Conservation (phyloP, 2,329 filamentous ascomycete species). For the Bipolaris oryzae region DNA sequence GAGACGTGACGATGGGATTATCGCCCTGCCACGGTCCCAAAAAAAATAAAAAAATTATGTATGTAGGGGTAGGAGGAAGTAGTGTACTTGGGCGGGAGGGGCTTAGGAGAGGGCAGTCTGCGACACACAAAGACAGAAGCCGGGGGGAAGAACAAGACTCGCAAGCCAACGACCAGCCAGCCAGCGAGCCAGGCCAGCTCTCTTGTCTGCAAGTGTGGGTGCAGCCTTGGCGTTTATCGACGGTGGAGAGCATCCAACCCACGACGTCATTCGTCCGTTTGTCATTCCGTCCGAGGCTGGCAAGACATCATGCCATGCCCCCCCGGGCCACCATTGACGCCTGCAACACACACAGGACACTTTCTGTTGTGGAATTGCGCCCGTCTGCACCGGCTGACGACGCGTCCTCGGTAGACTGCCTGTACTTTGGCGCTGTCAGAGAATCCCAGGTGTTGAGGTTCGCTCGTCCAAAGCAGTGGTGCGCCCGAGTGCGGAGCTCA, state of each 20-base stretch:
- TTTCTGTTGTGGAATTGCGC: background rate
- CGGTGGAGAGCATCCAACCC: constrained; percentile 11
- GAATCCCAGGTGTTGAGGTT: constrained; percentile 5
- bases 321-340: background rate
- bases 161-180: background rate
- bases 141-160: background rate
- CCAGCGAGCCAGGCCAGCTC: no score
- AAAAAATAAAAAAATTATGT: background rate
- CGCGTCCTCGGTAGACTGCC: background rate
- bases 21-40: constrained; percentile 3
- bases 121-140: constrained; percentile 12
- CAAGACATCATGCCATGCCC: background rate
- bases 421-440: background rate
- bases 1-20: constrained; percentile 28
- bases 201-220: constrained; percentile 1
- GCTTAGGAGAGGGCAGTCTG: background rate
- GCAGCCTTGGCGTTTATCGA: constrained; percentile 12
- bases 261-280: constrained; percentile 22
- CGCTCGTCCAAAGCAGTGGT: constrained; percentile 2
- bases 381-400: background rate
- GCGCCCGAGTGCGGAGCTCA: constrained; percentile 15
- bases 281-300: background rate
- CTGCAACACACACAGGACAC: background rate
- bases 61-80: background rate
- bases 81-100: constrained; percentile 1